Evolutionary conservation across 2,329 filamentous ascomycete species (phyloP).

Genomic region (Aspergillus quadrilineatus): DNA sequence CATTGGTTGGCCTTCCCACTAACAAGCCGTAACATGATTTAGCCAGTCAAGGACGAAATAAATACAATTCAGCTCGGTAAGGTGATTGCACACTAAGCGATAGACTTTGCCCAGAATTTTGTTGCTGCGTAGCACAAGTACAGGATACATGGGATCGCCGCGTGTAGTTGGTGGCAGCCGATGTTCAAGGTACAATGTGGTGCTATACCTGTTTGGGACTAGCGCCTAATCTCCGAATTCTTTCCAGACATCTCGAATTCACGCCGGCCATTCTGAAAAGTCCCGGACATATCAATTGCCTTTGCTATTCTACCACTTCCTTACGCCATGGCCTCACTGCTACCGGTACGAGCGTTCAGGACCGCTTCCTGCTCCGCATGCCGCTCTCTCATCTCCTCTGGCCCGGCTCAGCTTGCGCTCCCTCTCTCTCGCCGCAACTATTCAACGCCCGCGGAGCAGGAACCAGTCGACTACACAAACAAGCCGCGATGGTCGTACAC

Average conservation of each 20-base stretch:
- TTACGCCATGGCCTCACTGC: conserved; percentile 49
- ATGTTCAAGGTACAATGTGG: background rate
- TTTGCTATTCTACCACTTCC: conserved; percentile 20
- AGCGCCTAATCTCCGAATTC: conserved; percentile 27
- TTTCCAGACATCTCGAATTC: conserved; percentile 23
- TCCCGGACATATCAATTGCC: conserved; percentile 12
- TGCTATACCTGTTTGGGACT: conserved; percentile 23
- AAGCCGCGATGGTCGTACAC: conserved; percentile 70
- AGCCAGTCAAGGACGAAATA: background rate
- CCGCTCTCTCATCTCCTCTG: conserved; percentile 25
- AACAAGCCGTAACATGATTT: background rate
- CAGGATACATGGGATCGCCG: conserved; percentile 3
- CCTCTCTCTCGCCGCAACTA: conserved; percentile 26
- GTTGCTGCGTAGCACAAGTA: conserved; percentile 3
- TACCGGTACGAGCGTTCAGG: conserved; percentile 43
- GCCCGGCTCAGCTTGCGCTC: conserved; percentile 18
- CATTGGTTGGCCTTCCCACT: background rate
- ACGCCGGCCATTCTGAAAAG: conserved; percentile 18
- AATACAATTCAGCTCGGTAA: background rate
- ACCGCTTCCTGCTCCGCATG: conserved; percentile 34
- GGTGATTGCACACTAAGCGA: background rate
- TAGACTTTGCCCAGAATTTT: background rate
- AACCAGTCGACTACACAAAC: conserved; percentile 33
- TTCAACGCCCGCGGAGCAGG: conserved; percentile 30
- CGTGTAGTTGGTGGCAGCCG: background rate